Percentiles rank a stretch among this genome's conserved stretches.
phyloP scores from a whole-genome alignment of 768 basidiomycete genomes.

The Leccinum fibrillosum region DNA sequence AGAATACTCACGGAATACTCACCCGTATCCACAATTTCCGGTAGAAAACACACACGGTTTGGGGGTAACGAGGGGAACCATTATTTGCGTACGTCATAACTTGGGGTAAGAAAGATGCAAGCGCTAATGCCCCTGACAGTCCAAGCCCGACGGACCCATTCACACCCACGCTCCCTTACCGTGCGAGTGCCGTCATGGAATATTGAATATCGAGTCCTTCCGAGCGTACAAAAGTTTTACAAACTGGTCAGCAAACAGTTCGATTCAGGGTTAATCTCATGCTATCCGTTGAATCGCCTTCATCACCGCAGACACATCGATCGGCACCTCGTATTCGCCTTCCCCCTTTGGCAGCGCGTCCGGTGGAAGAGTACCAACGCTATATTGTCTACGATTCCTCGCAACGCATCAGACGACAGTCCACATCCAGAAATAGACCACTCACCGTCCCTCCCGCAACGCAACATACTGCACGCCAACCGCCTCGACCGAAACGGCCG shows the following conservation, averaged over 20 bases:
- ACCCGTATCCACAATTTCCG: not conserved
- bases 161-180: not conserved
- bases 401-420: not conserved
- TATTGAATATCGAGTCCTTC: not conserved
- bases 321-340: conserved; percentile 25
- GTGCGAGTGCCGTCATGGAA: not conserved
- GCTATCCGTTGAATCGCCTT: conserved; percentile 30
- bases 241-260: not conserved
- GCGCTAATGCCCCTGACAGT: not conserved
- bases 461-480: conserved; percentile 57
- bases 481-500: conserved; percentile 52
- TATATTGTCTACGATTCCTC: conserved; percentile 33
- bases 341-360: conserved; percentile 25
- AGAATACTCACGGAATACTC: not conserved
- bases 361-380: conserved; percentile 33
- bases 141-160: not conserved
- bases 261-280: not conserved
- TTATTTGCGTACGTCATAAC: not conserved
- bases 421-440: not conserved
- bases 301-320: conserved; percentile 43
- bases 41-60: not conserved
- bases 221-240: not conserved
- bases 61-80: not conserved
- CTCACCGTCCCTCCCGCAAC: conserved; percentile 46
- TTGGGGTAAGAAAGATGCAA: not conserved